These are phyloP conservation scores for Dendrobium nobile DNA, from an alignment of 106 monocot species.

Conservation along the genomic window DNA sequence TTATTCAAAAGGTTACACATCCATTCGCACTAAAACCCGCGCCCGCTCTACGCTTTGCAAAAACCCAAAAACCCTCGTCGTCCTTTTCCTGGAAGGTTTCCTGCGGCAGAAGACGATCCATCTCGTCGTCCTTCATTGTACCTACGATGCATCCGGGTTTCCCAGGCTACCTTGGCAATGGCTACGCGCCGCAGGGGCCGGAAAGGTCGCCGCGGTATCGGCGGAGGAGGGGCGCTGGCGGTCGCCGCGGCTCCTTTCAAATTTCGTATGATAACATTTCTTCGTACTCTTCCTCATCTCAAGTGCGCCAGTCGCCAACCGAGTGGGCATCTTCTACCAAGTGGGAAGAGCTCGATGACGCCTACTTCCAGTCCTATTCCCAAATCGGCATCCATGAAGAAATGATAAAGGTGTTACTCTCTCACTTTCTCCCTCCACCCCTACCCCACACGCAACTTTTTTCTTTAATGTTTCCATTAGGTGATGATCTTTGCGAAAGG, in stretches of 20 bases:
- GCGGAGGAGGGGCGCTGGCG: slow-evolving; percentile 13
- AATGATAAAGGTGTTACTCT: slow-evolving; percentile 79
- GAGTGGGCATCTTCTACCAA: slow-evolving; percentile 18
- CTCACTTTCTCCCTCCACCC: background rate
- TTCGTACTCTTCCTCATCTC: slow-evolving; percentile 6
- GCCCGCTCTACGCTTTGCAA: too few relatives aligned
- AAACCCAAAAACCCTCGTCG: too few relatives aligned
- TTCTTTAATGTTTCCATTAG: background rate
- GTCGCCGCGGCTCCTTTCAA: slow-evolving; percentile 15
- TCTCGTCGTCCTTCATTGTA: background rate
- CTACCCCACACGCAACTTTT: background rate
- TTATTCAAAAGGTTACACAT: too few relatives aligned
- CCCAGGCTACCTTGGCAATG: slow-evolving; percentile 17
- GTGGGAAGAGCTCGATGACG: slow-evolving; percentile 56
- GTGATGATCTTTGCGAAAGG: background rate
- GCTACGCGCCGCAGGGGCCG: slow-evolving; percentile 8
- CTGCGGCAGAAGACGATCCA: background rate
- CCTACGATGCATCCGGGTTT: slow-evolving; percentile 14
- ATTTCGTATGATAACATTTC: slow-evolving; percentile 9
- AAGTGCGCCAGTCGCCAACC: background rate
- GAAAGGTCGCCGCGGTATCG: slow-evolving; percentile 11
- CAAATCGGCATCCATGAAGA: slow-evolving; percentile 90
- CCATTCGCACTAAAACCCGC: too few relatives aligned
- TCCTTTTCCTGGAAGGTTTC: background rate
- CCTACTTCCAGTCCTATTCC: slow-evolving; percentile 84